A percentile compares a stretch with the other conserved stretches of the same genome.
phyloP scores from a whole-genome alignment of 2,329 filamentous ascomycete genomes.

The Fusarium anguioides region DNA sequence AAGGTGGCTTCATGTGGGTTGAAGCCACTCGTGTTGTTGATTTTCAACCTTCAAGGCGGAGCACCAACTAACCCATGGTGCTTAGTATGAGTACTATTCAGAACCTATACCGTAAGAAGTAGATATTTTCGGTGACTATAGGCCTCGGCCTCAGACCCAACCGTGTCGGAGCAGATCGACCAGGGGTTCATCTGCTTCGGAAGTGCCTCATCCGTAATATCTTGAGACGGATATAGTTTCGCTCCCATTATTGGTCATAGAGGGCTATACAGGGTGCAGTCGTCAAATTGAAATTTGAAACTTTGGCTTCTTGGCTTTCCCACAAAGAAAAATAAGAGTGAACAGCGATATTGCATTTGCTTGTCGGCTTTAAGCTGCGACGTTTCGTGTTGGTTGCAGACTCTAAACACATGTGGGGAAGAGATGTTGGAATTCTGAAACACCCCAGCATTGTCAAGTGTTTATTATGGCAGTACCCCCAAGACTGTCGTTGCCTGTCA shows the following conservation, averaged over 20 bases:
- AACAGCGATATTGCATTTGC: not conserved
- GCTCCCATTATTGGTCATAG: constrained; percentile 9
- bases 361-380: constrained; percentile 5
- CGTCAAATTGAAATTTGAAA: constrained; percentile 12
- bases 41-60: not conserved
- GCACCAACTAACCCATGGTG: constrained; percentile 12
- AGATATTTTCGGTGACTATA: constrained; percentile 11
- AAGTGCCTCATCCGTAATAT: constrained; percentile 39
- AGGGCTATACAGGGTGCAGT: not conserved
- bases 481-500: too few species aligned
- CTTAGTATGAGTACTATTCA: constrained; percentile 22
- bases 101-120: constrained; percentile 2
- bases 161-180: constrained; percentile 16
- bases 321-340: not conserved
- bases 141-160: constrained; percentile 25
- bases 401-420: not conserved
- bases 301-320: not conserved
- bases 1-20: not conserved
- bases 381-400: constrained; percentile 38
- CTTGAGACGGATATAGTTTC: constrained; percentile 41
- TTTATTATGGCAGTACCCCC: not conserved
- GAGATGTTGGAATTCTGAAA: not conserved
- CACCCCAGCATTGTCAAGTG: not conserved
- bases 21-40: not conserved
- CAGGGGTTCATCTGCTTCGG: constrained; percentile 30